Evolutionary conservation across 2,329 filamentous ascomycete species (phyloP), one percentile per base, ranked within the genome.

Genomic region (Colletotrichum camelliae): DNA sequence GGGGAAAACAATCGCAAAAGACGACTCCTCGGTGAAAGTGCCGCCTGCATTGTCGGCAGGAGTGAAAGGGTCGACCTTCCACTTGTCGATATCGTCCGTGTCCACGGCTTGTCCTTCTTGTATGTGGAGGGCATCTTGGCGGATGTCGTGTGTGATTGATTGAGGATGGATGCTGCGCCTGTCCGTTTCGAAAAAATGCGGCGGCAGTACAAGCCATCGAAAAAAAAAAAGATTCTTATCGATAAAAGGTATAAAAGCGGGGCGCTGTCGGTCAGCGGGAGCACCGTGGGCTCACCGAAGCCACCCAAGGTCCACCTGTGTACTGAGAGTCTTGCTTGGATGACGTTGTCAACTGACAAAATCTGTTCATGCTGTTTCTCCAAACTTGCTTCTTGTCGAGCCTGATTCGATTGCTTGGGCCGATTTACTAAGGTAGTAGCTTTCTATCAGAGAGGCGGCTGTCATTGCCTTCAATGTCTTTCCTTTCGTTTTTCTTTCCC

Each of bases 21-120:
- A 96, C 2, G 95, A 98, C 87, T 98, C 97, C 85, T 99, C 96
- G 69, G 93, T 91, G 83, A 99, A 98, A 24, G 94, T 94, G 78
- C 97, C 97, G 71, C 91, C 95, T 37, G 88, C 86, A 86, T 98
- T 98, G 87, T 98, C 94, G 79, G 94, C 92, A 65, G 95, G 91
- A 57, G 92, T 96, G 87, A 98, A 98, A 33, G 92, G 87, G 52
- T 98, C 96, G 80, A 96, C 88, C 92, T 96, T 96, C 96, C 96
- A 98, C 85, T 98, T 98, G 87, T 98, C 96, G 78, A 98, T 95
- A 82, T 98, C 97, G 77, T 98, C 96, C 72, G 96, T 98, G 82
- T 98, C 96, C 96, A 97, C 71, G 95, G 94, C 85, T 98, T 98
- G 4, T 97, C 95, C 79, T 91, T 94, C 77, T 98, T 94, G 86